Percentiles rank a stretch among this genome's conserved stretches.
Evolutionary conservation across 2,329 filamentous ascomycete genomes (phyloP).

Genomic region (Penicillium hesseltinei): DNA sequence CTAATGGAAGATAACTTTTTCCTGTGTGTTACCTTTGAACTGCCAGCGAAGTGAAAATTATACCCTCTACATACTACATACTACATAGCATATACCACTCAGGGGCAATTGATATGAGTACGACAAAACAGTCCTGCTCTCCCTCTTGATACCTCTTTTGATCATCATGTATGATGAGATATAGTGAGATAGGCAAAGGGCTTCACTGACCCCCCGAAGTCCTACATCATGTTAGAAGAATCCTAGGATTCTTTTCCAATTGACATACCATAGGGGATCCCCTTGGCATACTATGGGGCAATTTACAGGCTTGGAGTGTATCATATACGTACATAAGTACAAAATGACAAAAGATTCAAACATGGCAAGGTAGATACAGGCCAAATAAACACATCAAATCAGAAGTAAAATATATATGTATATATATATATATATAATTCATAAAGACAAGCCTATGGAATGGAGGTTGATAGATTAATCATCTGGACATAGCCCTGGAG

Average conservation of each 20-base stretch:
- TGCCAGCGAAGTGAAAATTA: slow-evolving; percentile 3
- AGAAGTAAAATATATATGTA: not conserved
- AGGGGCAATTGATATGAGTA: not conserved
- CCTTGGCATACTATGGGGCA: not conserved
- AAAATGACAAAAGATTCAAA: not conserved
- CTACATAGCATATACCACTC: not conserved
- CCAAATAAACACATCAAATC: not conserved
- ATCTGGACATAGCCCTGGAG: slow-evolving; percentile 1
- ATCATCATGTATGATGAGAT: too few relatives aligned
- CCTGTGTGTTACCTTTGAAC: not conserved
- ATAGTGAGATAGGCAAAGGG: not conserved
- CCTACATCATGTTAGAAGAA: not conserved
- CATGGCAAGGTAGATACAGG: not conserved
- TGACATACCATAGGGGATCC: not conserved
- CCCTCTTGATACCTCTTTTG: not conserved
- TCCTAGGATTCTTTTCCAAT: not conserved
- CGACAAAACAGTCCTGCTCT: not conserved
- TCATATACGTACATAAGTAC: not conserved
- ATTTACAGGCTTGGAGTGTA: not conserved
- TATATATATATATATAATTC: not conserved
- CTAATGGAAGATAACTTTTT: not conserved
- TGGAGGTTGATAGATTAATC: slow-evolving; percentile 10
- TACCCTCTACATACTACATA: slow-evolving; percentile 5
- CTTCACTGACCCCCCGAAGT: not conserved
- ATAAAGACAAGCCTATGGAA: not conserved